These are phyloP conservation scores for Heterobasidion irregulare DNA, from an alignment of 1,284 basidiomycete genomes.

Conservation along the genomic window DNA sequence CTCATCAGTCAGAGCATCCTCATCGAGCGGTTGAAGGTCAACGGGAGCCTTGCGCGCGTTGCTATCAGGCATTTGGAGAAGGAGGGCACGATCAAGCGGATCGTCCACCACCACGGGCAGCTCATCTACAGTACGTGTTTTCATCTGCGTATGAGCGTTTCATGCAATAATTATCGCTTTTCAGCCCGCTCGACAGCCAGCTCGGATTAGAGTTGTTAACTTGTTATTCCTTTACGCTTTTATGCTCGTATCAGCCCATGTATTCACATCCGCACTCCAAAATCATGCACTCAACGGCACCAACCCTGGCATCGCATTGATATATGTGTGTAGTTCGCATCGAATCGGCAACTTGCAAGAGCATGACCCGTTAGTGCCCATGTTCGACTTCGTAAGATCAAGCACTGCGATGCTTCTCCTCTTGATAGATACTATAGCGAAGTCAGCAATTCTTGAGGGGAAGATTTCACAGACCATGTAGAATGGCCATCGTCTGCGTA, in stretches of 20 bases:
- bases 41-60: conserved; percentile 89
- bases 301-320: background rate
- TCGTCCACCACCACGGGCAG: conserved; percentile 94
- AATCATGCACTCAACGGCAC: conserved; percentile 2
- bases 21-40: conserved; percentile 96
- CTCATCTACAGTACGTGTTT: conserved; percentile 81
- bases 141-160: conserved; percentile 2
- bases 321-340: background rate
- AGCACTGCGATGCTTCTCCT: too few relatives aligned
- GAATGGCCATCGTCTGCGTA: too few relatives aligned
- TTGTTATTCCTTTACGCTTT: conserved; percentile 10
- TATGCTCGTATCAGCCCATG: conserved; percentile 3
- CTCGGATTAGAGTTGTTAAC: conserved; percentile 42
- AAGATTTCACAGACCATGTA: too few relatives aligned
- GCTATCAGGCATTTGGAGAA: conserved; percentile 93
- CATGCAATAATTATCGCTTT: conserved; percentile 8
- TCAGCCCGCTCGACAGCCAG: conserved; percentile 57
- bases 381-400: too few relatives aligned
- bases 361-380: too few relatives aligned
- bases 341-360: too few relatives aligned
- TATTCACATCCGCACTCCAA: conserved; percentile 4
- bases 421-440: too few relatives aligned
- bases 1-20: conserved; percentile 97
- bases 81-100: conserved; percentile 93
- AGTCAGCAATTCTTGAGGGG: too few relatives aligned